Conservation (phyloP, 352 stramenopile genomes). For the Phytophthora multivora region DNA sequence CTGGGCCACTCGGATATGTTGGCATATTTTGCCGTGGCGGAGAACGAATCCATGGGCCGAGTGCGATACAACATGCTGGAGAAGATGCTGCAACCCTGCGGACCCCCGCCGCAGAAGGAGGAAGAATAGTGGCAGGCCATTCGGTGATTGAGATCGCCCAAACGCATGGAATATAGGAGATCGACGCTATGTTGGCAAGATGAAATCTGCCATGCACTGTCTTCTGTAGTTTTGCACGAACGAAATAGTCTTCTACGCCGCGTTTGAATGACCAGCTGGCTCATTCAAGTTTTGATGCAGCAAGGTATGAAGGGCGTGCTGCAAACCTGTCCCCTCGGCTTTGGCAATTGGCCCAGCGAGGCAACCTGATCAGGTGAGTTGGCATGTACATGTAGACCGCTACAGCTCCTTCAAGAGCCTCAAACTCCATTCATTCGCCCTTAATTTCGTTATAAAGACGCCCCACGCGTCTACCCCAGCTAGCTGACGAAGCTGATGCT, state of each 20-base stretch:
- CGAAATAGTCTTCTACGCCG: too few relatives aligned
- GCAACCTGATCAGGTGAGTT: too few relatives aligned
- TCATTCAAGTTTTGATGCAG: too few relatives aligned
- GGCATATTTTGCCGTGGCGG: conserved; percentile 96
- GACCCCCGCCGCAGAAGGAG: conserved; percentile 72
- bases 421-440: conserved; percentile 38
- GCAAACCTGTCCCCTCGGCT: too few relatives aligned
- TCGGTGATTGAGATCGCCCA: too few relatives aligned
- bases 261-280: too few relatives aligned
- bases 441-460: conserved; percentile 41
- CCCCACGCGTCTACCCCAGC: conserved; percentile 14
- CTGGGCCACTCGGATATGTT: conserved; percentile 98
- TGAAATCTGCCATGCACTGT: too few relatives aligned
- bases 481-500: conserved; percentile 7
- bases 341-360: too few relatives aligned
- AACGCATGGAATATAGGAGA: too few relatives aligned
- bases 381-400: neutral
- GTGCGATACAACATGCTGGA: conserved; percentile 63
- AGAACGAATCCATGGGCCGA: conserved; percentile 96
- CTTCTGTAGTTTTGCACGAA: too few relatives aligned
- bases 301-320: too few relatives aligned
- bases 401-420: conserved; percentile 7
- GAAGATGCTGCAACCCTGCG: conserved; percentile 87
- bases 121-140: conserved; percentile 52
- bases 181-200: too few relatives aligned